Percentiles rank a stretch among this genome's conserved stretches.
These are phyloP conservation scores for Echinochloa phyllopogon DNA, from an alignment of 176 grass and related monocot genomes.

Conservation along the genomic window DNA sequence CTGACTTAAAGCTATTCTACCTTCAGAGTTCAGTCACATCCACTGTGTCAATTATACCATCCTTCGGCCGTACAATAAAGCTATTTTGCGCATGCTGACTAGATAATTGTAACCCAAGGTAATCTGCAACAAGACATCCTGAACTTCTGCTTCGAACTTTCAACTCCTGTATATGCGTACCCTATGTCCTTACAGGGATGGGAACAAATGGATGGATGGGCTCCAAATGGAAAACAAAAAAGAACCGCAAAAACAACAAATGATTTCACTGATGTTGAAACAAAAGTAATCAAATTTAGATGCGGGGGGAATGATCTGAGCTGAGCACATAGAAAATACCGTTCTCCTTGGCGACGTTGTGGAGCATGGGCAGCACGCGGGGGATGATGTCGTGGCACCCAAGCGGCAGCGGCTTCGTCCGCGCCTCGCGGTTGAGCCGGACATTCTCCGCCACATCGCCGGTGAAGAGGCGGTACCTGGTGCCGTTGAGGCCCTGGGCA, in stretches of 20 bases:
- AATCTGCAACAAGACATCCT: slow-evolving; percentile 15
- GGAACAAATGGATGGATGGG: background rate
- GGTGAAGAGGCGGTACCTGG: slow-evolving; percentile 46
- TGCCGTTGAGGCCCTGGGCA: slow-evolving; percentile 57
- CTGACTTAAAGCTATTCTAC: background rate
- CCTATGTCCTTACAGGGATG: background rate
- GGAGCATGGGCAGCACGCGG: slow-evolving; percentile 34
- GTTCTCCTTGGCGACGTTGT: slow-evolving; percentile 34
- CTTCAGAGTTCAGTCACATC: background rate
- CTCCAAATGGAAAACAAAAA: background rate
- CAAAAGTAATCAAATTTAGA: background rate
- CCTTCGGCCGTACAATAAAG: background rate
- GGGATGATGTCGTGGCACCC: slow-evolving; percentile 50
- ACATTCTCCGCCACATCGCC: slow-evolving; percentile 45
- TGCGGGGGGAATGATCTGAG: too few species aligned
- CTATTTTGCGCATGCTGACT: background rate
- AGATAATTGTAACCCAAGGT: slow-evolving; percentile 20
- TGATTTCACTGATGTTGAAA: too few species aligned
- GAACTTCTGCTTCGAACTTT: background rate
- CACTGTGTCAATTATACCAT: background rate
- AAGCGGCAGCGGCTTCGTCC: slow-evolving; percentile 45
- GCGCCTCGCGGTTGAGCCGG: slow-evolving; percentile 45
- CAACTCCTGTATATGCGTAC: slow-evolving; percentile 4
- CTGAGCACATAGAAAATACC: slow-evolving; percentile 1
- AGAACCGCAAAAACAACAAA: slow-evolving; percentile 1